A percentile compares a stretch with the other conserved stretches of the same genome.
These are phyloP conservation scores for Acer saccharum DNA, from an alignment of 345 rosid genomes.

Conservation along the genomic window DNA sequence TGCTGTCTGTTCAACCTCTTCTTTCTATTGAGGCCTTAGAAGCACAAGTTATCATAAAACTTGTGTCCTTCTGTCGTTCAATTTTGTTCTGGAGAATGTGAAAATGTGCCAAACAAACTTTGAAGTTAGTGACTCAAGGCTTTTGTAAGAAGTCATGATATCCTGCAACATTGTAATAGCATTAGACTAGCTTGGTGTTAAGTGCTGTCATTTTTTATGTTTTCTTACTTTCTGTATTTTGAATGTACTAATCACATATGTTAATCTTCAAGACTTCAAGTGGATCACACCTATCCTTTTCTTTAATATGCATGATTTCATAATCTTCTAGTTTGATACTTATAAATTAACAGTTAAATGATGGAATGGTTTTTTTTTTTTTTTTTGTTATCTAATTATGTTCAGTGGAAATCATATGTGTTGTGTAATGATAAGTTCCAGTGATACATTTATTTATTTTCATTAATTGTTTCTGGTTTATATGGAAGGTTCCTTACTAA, in stretches of 20 bases:
- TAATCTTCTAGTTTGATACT: neutral
- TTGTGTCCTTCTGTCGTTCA: neutral
- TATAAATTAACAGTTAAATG: neutral
- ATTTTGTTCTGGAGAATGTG: neutral
- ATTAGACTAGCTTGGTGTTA: neutral
- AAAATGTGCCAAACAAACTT: neutral
- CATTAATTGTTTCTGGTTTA: neutral
- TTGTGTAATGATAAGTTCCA: neutral
- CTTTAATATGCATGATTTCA: neutral
- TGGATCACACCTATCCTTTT: neutral
- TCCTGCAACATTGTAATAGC: neutral
- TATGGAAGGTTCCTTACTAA: slow-evolving; percentile 8
- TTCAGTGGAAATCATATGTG: neutral
- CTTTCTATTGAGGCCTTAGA: neutral
- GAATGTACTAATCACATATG: neutral
- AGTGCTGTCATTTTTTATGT: neutral
- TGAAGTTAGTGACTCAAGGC: neutral
- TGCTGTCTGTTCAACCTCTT: neutral
- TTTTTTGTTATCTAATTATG: neutral
- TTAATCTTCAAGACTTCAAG: neutral
- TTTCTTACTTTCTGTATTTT: neutral
- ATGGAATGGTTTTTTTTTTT: neutral
- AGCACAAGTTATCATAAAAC: neutral
- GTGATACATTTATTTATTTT: neutral
- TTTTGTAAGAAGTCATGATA: neutral